Evolutionary conservation across 148 eudicot species (phyloP).

Genomic region (Rhododendron ferrugineum): DNA sequence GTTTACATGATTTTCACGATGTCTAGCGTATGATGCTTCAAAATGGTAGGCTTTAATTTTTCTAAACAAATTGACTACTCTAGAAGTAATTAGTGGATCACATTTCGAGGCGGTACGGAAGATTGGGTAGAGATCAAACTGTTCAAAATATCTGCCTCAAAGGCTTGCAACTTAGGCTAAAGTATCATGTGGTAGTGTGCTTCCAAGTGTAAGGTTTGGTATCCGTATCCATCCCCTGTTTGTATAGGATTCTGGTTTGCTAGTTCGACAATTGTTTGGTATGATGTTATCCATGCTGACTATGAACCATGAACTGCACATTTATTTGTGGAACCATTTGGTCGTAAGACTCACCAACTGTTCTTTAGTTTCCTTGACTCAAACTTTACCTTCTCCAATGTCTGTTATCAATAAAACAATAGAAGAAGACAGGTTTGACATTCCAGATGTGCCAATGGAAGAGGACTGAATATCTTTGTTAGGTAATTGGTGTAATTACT

Average conservation of each 20-base stretch:
- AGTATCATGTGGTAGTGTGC: background rate
- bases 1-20: background rate
- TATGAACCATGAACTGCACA: background rate
- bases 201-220: background rate
- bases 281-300: background rate
- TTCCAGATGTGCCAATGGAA: conserved; percentile 96
- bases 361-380: conserved; percentile 49
- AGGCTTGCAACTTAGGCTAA: background rate
- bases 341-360: background rate
- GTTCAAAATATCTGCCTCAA: background rate
- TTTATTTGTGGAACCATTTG: background rate
- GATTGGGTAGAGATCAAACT: background rate
- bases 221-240: background rate
- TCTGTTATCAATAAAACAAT: conserved; percentile 61
- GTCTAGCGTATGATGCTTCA: background rate
- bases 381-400: conserved; percentile 51
- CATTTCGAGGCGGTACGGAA: background rate
- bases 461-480: conserved; percentile 45
- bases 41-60: background rate
- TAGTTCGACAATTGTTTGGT: background rate
- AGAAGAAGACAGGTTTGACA: conserved; percentile 80
- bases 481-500: no score
- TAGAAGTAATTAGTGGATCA: background rate
- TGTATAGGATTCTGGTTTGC: background rate
- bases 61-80: no score